These are phyloP conservation scores for Miamiensis avidus DNA, from an alignment of 169 alveolate genomes.

Conservation along the genomic window DNA sequence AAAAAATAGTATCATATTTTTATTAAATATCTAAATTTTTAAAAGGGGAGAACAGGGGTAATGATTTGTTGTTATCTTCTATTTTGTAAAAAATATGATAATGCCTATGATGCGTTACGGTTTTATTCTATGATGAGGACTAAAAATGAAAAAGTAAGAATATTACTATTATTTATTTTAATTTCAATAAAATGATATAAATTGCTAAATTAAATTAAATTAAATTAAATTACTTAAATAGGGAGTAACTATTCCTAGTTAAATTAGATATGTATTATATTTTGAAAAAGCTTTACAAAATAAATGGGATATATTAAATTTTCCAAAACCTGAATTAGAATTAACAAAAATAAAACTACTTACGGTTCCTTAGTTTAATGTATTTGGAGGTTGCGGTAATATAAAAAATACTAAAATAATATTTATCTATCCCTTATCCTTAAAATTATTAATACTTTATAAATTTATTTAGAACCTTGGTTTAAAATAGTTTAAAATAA, in stretches of 20 bases:
- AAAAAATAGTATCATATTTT: no score
- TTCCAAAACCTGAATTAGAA: constrained; percentile 55
- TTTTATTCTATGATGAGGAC: constrained; percentile 75
- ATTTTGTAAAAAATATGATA: constrained; percentile 46
- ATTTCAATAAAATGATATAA: background rate
- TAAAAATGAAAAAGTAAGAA: constrained; percentile 50
- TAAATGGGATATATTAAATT: constrained; percentile 41
- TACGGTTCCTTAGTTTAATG: constrained; percentile 64
- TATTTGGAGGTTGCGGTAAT: constrained; percentile 54
- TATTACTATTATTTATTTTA: background rate
- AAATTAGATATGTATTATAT: constrained; percentile 73
- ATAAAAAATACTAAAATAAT: background rate
- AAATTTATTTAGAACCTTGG: constrained; percentile 9
- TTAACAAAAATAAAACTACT: constrained; percentile 57
- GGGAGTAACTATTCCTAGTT: constrained; percentile 82
- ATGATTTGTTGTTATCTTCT: constrained; percentile 85
- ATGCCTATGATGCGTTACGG: constrained; percentile 68
- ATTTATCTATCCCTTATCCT: background rate
- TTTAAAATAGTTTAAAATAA: constrained; percentile 1
- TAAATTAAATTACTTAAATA: background rate
- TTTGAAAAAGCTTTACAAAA: constrained; percentile 64
- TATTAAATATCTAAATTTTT: background rate
- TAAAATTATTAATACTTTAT: background rate
- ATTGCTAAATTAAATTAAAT: background rate
- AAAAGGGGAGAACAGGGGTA: constrained; percentile 83